Percentiles rank a stretch among this genome's conserved stretches.
Conservation (phyloP, 257 asterid species). For the Ligustrum vulgare region DNA sequence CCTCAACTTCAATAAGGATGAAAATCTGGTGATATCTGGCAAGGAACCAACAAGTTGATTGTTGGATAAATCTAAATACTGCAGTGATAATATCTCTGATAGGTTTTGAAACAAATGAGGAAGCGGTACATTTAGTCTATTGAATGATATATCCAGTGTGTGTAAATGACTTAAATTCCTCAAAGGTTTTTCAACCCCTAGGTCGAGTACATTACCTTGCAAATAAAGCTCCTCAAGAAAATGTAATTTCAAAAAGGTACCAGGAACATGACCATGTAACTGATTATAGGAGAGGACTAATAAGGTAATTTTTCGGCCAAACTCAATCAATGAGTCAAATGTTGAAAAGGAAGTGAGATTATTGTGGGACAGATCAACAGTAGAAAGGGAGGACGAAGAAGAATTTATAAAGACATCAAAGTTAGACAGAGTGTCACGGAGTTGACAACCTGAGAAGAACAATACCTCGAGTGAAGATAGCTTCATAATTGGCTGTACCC, state of each 20-base stretch:
- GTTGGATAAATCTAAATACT: background rate
- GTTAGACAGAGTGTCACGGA: background rate
- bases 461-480: conserved; percentile 17
- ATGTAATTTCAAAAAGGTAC: conserved; percentile 16
- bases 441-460: background rate
- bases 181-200: conserved; percentile 25
- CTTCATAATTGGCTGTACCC: conserved; percentile 5
- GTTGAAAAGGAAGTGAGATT: conserved; percentile 7
- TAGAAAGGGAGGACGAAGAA: conserved; percentile 7
- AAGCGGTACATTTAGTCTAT: no score
- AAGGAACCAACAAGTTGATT: conserved; percentile 24
- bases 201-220: background rate
- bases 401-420: background rate
- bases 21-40: conserved; percentile 15
- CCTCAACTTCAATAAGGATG: conserved; percentile 4
- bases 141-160: background rate
- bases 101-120: no score
- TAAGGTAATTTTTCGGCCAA: background rate
- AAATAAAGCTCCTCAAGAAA: background rate
- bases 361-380: background rate
- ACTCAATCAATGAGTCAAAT: conserved; percentile 21
- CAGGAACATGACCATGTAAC: conserved; percentile 29
- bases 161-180: conserved; percentile 19
- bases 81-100: no score
- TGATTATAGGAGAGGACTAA: conserved; percentile 24